A percentile compares a stretch with the other conserved stretches of the same genome.
Conservation (phyloP, 2,329 filamentous ascomycete genomes). For the Phialophora chinensis region DNA sequence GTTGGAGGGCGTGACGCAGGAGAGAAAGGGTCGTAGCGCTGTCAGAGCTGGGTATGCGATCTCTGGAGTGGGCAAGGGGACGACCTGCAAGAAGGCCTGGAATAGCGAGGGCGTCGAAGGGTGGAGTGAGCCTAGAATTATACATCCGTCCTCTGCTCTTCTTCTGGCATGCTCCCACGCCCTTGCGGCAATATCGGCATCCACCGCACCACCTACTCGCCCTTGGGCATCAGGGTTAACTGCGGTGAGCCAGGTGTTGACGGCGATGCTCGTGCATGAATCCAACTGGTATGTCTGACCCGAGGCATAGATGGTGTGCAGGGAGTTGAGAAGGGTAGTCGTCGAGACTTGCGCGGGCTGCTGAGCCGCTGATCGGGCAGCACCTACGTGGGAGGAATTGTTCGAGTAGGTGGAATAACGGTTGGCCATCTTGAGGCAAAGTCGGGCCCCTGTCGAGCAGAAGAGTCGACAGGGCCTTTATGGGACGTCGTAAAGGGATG, state of each 20-base stretch:
- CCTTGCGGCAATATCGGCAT: conserved; percentile 75
- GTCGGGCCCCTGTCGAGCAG: conserved; percentile 32
- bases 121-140: conserved; percentile 87
- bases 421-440: conserved; percentile 58
- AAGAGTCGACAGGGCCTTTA: conserved; percentile 33
- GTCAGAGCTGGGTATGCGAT: conserved; percentile 79
- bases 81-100: conserved; percentile 76
- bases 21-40: conserved; percentile 82
- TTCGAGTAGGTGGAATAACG: conserved; percentile 67
- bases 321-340: conserved; percentile 86
- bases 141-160: conserved; percentile 92
- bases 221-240: conserved; percentile 72
- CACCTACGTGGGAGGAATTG: conserved; percentile 64
- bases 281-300: conserved; percentile 85
- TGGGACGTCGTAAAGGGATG: background rate
- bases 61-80: conserved; percentile 79
- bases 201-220: conserved; percentile 76
- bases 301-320: conserved; percentile 86
- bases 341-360: conserved; percentile 84
- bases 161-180: conserved; percentile 97
- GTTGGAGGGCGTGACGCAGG: conserved; percentile 86
- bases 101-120: conserved; percentile 85
- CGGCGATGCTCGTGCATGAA: conserved; percentile 85
- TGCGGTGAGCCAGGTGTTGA: conserved; percentile 94
- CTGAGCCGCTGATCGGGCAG: conserved; percentile 63